These are phyloP conservation scores for Chalciporus sp. DNA, from an alignment of 1,284 basidiomycete genomes.

Conservation along the genomic window DNA sequence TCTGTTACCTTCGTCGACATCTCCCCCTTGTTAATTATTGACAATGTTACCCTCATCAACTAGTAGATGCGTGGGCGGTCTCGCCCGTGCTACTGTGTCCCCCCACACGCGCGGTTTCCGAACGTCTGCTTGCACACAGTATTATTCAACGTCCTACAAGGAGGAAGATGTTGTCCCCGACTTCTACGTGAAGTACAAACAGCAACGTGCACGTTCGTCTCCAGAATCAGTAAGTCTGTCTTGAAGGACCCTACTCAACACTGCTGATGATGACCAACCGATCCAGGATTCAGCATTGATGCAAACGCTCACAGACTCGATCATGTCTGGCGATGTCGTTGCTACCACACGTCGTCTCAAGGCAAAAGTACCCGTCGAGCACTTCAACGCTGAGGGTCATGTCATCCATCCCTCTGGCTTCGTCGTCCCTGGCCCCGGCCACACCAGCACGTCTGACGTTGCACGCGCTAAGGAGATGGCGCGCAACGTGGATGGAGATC, in stretches of 20 bases:
- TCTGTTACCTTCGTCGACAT: not conserved
- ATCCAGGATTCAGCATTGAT: conserved; percentile 23
- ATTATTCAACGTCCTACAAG: conserved; percentile 33
- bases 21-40: not conserved
- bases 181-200: conserved; percentile 33
- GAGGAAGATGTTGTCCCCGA: conserved; percentile 27
- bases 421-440: conserved; percentile 34
- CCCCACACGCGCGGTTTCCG: conserved; percentile 33
- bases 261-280: not conserved
- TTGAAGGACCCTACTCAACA: not conserved
- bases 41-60: not conserved
- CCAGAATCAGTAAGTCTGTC: conserved; percentile 10
- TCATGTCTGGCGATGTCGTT: conserved; percentile 29
- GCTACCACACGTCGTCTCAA: conserved; percentile 30
- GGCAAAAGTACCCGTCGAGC: conserved; percentile 33
- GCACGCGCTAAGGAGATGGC: conserved; percentile 31
- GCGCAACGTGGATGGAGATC: conserved; percentile 22
- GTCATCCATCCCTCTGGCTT: conserved; percentile 36
- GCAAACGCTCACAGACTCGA: conserved; percentile 25
- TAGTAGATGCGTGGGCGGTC: not conserved
- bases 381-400: conserved; percentile 22
- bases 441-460: conserved; percentile 21
- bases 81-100: not conserved
- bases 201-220: conserved; percentile 7
- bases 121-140: conserved; percentile 21